Conservation (phyloP, 1,284 basidiomycete species). For the Leccinum fuscescens region DNA sequence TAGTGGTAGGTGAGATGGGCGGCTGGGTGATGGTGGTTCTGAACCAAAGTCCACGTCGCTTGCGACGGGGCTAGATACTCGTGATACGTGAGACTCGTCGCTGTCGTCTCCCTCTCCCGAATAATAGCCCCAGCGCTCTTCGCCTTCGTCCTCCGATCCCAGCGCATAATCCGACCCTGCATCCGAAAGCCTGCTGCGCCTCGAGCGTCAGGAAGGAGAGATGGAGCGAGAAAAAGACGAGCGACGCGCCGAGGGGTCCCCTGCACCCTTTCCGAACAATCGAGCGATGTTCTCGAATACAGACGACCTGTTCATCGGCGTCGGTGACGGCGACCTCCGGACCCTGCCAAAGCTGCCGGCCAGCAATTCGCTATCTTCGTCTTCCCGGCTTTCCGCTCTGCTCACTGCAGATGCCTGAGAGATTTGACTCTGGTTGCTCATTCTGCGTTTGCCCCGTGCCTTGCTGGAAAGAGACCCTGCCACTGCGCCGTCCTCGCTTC, state of each 20-base stretch:
- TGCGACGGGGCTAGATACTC: conserved; percentile 40
- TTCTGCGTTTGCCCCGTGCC: conserved; percentile 37
- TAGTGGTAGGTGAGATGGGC: conserved; percentile 57
- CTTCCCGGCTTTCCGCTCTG: conserved; percentile 19
- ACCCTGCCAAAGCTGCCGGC: conserved; percentile 28
- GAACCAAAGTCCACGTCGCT: conserved; percentile 70
- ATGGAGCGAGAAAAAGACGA: conserved; percentile 55
- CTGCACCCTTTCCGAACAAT: conserved; percentile 33
- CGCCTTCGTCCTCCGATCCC: conserved; percentile 51
- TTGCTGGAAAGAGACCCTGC: conserved; percentile 28
- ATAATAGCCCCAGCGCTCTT: conserved; percentile 78
- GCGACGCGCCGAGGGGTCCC: conserved; percentile 45
- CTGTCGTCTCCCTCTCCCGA: conserved; percentile 65
- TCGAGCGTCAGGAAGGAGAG: conserved; percentile 50
- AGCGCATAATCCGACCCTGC: conserved; percentile 51
- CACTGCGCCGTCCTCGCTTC: conserved; percentile 46
- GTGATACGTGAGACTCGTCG: conserved; percentile 30
- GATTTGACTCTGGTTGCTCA: conserved; percentile 48
- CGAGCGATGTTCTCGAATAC: conserved; percentile 66
- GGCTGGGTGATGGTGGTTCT: conserved; percentile 56
- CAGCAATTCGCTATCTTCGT: conserved; percentile 24
- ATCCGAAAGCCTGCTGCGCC: conserved; percentile 54
- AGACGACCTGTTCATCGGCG: conserved; percentile 45
- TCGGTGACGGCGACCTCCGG: conserved; percentile 36
- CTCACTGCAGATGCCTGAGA: conserved; percentile 37